Base-by-base conservation (phyloP, 768 basidiomycete species). In the Podaxis sp. region DNA sequence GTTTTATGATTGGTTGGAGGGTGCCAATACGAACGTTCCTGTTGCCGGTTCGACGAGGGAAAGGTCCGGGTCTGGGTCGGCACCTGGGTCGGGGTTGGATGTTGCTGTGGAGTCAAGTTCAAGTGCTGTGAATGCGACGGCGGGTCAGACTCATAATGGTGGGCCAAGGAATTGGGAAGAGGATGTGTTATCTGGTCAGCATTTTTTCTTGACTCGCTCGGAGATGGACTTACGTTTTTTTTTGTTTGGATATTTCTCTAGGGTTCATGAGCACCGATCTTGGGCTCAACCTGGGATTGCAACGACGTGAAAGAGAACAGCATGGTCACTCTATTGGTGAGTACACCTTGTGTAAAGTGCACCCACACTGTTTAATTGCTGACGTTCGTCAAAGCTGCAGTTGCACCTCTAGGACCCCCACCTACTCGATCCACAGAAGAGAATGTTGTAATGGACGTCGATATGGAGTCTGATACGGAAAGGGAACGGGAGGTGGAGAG, bases 381-480 rank as follows among this genome's bases (percentile, higher is more conserved):
- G 57, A 50, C 17, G 27, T 15, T 22, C 12, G 13, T 25, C 37
- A 25, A 19, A 53, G 36, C 36, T 22, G 36, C 15, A 25, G 29
- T 19, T 25, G n/a, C 22, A 2, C 9, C 24, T n/a, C 8, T n/a
- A 27, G 24, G 54, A 7, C 6, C 29, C 12, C 5, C 15, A 9
- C 24, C 43, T 11, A 25, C 24, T 4, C 37, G 12, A 38, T 11
- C 37, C 19, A 22, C 36, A 2, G 37, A 24, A 13, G 60, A 47
- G 4, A 51, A 9, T 50, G 24, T 6, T 22, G 53, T 49, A 27
- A 62, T 55, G 43, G 54, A 62, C 8, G 47, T 62, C 19, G 61
- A 56, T 47, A 61, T 61, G 61, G 61, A 62, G 17, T 62, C 61
- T 37, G 61, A 62, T 55, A 38, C 46, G 46, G 61, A 62, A 36